Evolutionary conservation across 2,329 filamentous ascomycete genomes (phyloP).

Genomic region (Akanthomyces lecanii): DNA sequence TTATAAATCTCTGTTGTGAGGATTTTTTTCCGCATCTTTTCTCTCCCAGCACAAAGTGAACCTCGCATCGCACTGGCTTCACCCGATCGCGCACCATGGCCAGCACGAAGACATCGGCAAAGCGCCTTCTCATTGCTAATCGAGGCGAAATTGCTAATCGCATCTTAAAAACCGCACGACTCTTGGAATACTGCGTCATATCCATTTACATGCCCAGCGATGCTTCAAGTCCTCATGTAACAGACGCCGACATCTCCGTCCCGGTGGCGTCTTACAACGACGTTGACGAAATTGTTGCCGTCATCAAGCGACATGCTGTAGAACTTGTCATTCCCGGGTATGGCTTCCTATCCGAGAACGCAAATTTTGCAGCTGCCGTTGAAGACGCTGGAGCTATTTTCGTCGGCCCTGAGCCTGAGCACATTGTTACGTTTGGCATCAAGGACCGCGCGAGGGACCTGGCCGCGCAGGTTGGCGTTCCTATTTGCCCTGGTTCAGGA

Average conservation of each 20-base stretch:
- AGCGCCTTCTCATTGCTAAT: constrained; percentile 54
- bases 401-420: constrained; percentile 50
- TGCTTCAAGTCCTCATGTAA: constrained; percentile 50
- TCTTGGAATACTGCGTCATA: constrained; percentile 45
- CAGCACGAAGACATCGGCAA: neutral
- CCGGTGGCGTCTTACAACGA: constrained; percentile 23
- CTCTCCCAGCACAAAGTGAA: too few species aligned
- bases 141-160: constrained; percentile 55
- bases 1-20: neutral
- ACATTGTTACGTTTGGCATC: constrained; percentile 53
- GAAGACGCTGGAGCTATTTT: constrained; percentile 51
- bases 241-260: constrained; percentile 48
- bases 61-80: neutral
- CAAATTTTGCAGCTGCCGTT: constrained; percentile 52
- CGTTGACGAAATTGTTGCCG: constrained; percentile 25
- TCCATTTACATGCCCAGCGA: constrained; percentile 56
- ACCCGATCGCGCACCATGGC: neutral
- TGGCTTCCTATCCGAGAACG: constrained; percentile 60
- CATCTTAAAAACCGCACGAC: constrained; percentile 42
- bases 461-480: constrained; percentile 43
- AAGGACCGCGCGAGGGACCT: constrained; percentile 55
- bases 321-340: constrained; percentile 62
- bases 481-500: constrained; percentile 34
- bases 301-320: constrained; percentile 38
- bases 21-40: neutral